Evolutionary conservation across 73 alveolate genomes (phyloP).

Genomic region (Paramecium primaurelia): DNA sequence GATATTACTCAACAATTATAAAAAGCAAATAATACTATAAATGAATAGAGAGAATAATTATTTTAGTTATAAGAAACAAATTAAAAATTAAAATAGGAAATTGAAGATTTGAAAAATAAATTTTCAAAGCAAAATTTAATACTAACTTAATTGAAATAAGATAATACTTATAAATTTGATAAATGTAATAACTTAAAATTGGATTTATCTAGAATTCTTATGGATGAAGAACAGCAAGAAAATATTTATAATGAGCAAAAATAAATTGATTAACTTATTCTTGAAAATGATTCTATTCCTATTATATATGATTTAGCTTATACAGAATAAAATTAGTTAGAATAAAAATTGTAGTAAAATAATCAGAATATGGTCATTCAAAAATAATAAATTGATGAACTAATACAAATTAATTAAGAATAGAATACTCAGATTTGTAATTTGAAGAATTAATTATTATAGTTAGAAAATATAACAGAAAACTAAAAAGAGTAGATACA

Average conservation of each 20-base stretch:
- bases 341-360: not conserved
- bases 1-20: not conserved
- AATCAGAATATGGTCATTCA: not conserved
- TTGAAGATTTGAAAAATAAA: not conserved
- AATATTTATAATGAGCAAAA: not conserved
- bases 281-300: constrained; percentile 12
- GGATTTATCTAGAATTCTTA: constrained; percentile 3
- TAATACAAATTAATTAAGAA: too few relatives aligned
- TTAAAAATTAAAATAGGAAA: not conserved
- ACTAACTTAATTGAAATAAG: not conserved
- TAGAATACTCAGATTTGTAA: not conserved
- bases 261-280: not conserved
- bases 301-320: not conserved
- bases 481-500: not conserved
- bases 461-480: not conserved
- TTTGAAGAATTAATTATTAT: not conserved
- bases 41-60: not conserved
- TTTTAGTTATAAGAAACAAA: not conserved
- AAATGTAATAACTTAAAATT: not conserved
- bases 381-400: not conserved
- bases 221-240: not conserved
- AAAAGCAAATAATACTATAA: not conserved
- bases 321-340: not conserved
- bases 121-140: not conserved
- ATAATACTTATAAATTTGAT: not conserved